Evolutionary conservation across 257 asterid genomes (phyloP).

Genomic region (Petunia secreta): DNA sequence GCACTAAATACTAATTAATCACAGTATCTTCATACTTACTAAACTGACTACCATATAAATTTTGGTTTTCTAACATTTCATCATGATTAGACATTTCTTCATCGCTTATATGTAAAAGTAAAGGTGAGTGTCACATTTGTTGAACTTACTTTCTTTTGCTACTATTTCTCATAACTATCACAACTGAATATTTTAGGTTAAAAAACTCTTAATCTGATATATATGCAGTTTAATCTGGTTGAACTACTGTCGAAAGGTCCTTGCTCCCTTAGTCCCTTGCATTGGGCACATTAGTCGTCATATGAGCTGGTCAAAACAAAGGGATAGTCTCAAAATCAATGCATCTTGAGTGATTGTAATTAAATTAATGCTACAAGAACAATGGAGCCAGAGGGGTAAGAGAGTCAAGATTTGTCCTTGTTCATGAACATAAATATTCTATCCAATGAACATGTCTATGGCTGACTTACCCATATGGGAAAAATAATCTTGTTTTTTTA

Average conservation of each 20-base stretch:
- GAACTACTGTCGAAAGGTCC: not conserved
- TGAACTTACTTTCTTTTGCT: not conserved
- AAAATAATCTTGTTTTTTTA: not conserved
- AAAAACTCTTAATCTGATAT: not conserved
- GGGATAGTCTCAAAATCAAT: conserved; percentile 42
- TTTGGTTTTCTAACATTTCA: not conserved
- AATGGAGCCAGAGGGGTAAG: conserved; percentile 31
- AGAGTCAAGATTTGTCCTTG: conserved; percentile 59
- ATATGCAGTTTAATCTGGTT: not conserved
- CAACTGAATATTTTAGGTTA: not conserved
- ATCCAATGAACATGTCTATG: conserved; percentile 31
- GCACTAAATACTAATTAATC: too few relatives aligned
- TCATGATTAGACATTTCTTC: not conserved
- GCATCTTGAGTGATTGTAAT: conserved; percentile 54
- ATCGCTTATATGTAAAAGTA: not conserved
- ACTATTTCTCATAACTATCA: not conserved
- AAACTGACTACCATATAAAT: too few relatives aligned
- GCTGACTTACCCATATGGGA: conserved; percentile 17
- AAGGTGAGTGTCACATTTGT: not conserved
- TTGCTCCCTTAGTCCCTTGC: not conserved
- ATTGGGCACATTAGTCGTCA: conserved; percentile 40
- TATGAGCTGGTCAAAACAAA: conserved; percentile 44
- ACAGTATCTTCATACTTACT: too few relatives aligned
- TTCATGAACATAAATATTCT: conserved; percentile 76
- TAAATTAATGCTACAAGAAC: conserved; percentile 40